These are phyloP conservation scores for Mycena floridula DNA, from an alignment of 768 basidiomycete species.

Conservation along the genomic window DNA sequence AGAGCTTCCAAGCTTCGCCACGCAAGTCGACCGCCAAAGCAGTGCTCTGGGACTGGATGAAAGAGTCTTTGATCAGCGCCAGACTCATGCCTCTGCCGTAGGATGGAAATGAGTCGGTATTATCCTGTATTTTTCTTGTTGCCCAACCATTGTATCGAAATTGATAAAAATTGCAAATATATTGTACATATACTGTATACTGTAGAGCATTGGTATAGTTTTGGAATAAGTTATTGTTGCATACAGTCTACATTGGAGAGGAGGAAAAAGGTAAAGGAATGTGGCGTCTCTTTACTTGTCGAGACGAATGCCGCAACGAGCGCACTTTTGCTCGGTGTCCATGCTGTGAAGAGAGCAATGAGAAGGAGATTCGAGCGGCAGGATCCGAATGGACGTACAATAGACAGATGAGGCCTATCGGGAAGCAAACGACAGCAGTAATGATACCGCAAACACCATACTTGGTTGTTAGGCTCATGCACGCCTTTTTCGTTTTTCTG, in stretches of 20 bases:
- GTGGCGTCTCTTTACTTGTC: too few species aligned
- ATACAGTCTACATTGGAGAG: too few species aligned
- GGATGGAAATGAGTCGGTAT: too few species aligned
- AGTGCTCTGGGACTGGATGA: slow-evolving; percentile 67
- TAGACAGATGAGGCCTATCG: slow-evolving; percentile 21
- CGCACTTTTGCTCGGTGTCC: slow-evolving; percentile 24
- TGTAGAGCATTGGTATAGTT: too few species aligned
- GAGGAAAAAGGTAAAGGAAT: too few species aligned
- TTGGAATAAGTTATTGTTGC: too few species aligned
- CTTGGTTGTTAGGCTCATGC: too few species aligned
- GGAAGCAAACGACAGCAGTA: slow-evolving; percentile 18
- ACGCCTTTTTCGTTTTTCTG: too few species aligned
- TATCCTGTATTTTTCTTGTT: too few species aligned
- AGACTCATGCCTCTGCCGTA: slow-evolving; percentile 38
- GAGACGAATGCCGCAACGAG: slow-evolving; percentile 24
- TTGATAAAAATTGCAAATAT: too few species aligned
- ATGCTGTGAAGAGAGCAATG: slow-evolving; percentile 11
- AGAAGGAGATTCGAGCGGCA: background rate
- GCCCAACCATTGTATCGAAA: too few species aligned
- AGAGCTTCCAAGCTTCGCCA: slow-evolving; percentile 16
- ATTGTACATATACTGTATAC: too few species aligned
- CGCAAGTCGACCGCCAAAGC: slow-evolving; percentile 24
- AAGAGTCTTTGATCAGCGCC: slow-evolving; percentile 68
- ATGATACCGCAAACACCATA: slow-evolving; percentile 17
- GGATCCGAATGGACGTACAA: slow-evolving; percentile 16